These are phyloP conservation scores for Aspergillus aculeatus DNA, from an alignment of 2,329 filamentous ascomycete species.

Conservation along the genomic window DNA sequence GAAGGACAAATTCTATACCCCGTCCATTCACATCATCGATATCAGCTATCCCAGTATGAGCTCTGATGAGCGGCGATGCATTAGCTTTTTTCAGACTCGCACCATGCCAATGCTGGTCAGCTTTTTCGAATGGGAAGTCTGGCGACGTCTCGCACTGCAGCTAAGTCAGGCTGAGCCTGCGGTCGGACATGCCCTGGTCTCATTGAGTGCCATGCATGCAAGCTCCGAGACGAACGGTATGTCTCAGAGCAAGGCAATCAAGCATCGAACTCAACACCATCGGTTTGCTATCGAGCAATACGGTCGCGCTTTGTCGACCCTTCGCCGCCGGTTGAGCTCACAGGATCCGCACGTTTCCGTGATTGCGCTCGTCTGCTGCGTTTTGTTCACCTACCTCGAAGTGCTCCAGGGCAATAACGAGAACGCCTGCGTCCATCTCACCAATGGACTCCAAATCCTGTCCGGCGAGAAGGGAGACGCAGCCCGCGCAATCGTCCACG, in stretches of 20 bases:
- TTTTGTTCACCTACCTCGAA: constrained; percentile 10
- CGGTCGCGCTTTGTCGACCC: neutral
- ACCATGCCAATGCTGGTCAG: constrained; percentile 16
- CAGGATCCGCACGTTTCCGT: constrained; percentile 8
- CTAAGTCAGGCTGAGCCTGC: constrained; percentile 8
- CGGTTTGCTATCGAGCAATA: constrained; percentile 12
- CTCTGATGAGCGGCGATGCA: constrained; percentile 21
- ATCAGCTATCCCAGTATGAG: constrained; percentile 6
- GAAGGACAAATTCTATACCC: neutral
- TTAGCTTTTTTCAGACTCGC: constrained; percentile 17
- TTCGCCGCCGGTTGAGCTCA: constrained; percentile 2
- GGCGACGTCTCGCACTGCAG: constrained; percentile 3
- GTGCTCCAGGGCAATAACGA: constrained; percentile 6
- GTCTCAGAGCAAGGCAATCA: neutral
- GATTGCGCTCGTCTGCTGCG: constrained; percentile 10
- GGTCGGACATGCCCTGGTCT: constrained; percentile 9
- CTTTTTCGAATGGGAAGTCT: constrained; percentile 16
- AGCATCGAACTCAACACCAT: constrained; percentile 1
- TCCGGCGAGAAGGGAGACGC: neutral
- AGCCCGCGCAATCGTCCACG: neutral
- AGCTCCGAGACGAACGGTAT: neutral
- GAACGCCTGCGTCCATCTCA: constrained; percentile 9
- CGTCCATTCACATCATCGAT: neutral
- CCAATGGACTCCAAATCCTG: constrained; percentile 7
- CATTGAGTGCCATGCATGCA: constrained; percentile 9